These are phyloP conservation scores for Peronospora destructor DNA, from an alignment of 352 stramenopile species.

Conservation along the genomic window DNA sequence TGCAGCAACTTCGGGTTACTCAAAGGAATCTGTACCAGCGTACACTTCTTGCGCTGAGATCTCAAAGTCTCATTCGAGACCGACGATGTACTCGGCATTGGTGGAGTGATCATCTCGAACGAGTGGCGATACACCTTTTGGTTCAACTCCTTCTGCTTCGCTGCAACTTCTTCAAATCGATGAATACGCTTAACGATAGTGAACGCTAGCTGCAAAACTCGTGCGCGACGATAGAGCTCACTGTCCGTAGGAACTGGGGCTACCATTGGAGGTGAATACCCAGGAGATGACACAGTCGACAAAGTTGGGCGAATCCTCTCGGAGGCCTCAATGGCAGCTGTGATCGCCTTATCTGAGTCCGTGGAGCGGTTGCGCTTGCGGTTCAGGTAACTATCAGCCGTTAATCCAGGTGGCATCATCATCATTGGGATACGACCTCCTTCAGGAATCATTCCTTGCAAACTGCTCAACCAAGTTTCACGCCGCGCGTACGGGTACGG, in stretches of 20 bases:
- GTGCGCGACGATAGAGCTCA: slow-evolving; percentile 49
- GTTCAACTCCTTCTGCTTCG: slow-evolving; percentile 27
- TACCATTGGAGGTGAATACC: slow-evolving; percentile 17
- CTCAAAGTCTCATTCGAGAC: slow-evolving; percentile 11
- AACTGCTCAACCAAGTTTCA: slow-evolving; percentile 32
- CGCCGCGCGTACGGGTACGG: slow-evolving; percentile 32
- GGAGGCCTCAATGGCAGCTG: slow-evolving; percentile 43
- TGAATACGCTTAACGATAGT: slow-evolving; percentile 55
- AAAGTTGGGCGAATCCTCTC: slow-evolving; percentile 43
- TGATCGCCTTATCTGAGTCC: slow-evolving; percentile 55
- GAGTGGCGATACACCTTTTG: slow-evolving; percentile 46
- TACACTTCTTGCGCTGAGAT: slow-evolving; percentile 24
- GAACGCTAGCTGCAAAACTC: slow-evolving; percentile 51
- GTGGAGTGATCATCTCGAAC: slow-evolving; percentile 53
- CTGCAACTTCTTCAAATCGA: slow-evolving; percentile 45
- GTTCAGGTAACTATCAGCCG: slow-evolving; percentile 42
- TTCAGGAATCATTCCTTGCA: slow-evolving; percentile 31
- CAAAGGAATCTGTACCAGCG: slow-evolving; percentile 47
- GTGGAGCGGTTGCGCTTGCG: slow-evolving; percentile 68
- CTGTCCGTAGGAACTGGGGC: slow-evolving; percentile 30
- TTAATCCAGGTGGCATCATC: slow-evolving; percentile 25
- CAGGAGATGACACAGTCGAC: slow-evolving; percentile 22
- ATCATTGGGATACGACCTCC: slow-evolving; percentile 32
- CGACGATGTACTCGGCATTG: slow-evolving; percentile 15
- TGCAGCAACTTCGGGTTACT: slow-evolving; percentile 54